A percentile compares a stretch with the other conserved stretches of the same genome.
These are phyloP conservation scores for Rosa hybrid DNA, from an alignment of 331 rosid species.

Conservation along the genomic window DNA sequence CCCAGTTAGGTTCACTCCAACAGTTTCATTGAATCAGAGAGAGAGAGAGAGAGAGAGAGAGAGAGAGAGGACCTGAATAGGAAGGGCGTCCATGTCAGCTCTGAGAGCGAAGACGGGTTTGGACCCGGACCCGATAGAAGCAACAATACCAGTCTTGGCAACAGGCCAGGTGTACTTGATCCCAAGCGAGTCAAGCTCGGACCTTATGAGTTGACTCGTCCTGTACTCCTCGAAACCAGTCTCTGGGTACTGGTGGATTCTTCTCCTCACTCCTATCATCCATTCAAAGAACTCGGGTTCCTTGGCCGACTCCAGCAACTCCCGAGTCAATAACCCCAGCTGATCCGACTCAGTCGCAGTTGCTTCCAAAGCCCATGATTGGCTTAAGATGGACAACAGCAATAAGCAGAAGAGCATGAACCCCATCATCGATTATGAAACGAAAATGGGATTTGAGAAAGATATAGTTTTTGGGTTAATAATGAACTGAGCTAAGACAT, in stretches of 20 bases:
- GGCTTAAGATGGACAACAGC: not conserved
- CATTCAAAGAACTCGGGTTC: constrained; percentile 28
- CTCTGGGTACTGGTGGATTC: constrained; percentile 26
- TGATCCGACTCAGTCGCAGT: not conserved
- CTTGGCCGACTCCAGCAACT: constrained; percentile 23
- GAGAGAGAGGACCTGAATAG: constrained; percentile 20
- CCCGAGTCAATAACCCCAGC: constrained; percentile 19
- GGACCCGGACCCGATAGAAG: constrained; percentile 26
- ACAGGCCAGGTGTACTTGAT: constrained; percentile 38
- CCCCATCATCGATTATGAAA: not conserved
- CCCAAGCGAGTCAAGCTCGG: constrained; percentile 33
- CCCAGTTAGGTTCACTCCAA: not conserved
- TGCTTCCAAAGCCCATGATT: not conserved
- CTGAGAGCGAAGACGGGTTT: constrained; percentile 28
- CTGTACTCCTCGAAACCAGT: constrained; percentile 10
- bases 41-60: too few relatives aligned
- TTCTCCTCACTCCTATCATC: constrained; percentile 26
- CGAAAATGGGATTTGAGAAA: not conserved
- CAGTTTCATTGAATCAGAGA: not conserved
- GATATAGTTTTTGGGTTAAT: not conserved
- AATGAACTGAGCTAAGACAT: not conserved
- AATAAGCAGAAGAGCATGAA: not conserved
- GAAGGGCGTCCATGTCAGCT: constrained; percentile 43
- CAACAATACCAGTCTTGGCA: constrained; percentile 34
- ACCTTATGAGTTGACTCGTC: constrained; percentile 30